A percentile compares a stretch with the other conserved stretches of the same genome.
Conservation (phyloP, 257 asterid genomes). For the Rauvolfia tetraphylla region DNA sequence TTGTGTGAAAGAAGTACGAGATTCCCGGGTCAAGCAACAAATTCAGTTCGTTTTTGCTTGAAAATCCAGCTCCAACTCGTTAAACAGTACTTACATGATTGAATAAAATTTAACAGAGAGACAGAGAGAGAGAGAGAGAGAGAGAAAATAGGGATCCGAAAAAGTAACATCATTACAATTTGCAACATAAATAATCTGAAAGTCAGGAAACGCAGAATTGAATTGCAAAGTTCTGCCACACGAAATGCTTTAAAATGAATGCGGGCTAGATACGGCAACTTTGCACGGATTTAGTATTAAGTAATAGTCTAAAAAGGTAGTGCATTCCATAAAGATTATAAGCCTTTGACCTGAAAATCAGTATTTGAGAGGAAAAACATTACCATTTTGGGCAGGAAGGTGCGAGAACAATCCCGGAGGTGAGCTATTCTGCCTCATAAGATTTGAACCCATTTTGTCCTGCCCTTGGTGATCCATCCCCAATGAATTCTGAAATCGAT, state of each 20-base stretch:
- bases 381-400: slow-evolving; percentile 56
- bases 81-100: not conserved
- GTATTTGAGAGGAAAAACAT: not conserved
- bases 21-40: not conserved
- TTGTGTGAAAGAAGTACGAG: not conserved
- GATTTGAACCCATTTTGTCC: slow-evolving; percentile 32
- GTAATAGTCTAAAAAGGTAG: not conserved
- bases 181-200: not conserved
- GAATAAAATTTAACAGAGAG: too few relatives aligned
- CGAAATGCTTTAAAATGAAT: not conserved
- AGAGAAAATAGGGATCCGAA: not conserved
- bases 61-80: not conserved
- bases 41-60: not conserved
- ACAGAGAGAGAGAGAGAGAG: not conserved
- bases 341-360: not conserved
- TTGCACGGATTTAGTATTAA: not conserved
- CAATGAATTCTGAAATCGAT: slow-evolving; percentile 27
- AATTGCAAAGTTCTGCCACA: not conserved
- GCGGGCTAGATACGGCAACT: too few relatives aligned
- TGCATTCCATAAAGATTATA: not conserved
- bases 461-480: slow-evolving; percentile 37
- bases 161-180: not conserved
- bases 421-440: slow-evolving; percentile 65
- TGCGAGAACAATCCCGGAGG: slow-evolving; percentile 71
- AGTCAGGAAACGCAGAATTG: not conserved